Conservation (phyloP, 495 filamentous ascomycete genomes). For the Hypoxylon trugodes region DNA sequence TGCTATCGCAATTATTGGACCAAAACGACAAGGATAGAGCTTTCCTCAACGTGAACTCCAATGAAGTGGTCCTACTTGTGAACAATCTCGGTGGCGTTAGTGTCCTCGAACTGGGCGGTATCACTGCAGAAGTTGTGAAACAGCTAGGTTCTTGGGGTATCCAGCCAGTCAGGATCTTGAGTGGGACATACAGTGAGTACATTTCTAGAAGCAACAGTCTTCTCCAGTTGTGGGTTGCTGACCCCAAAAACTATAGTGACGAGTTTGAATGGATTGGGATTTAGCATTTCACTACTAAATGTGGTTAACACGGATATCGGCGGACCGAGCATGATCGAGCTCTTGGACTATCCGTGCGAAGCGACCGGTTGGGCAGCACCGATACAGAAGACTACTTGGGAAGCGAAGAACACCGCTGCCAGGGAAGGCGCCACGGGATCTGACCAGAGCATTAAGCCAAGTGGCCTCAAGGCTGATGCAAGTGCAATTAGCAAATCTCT, state of each 20-base stretch:
- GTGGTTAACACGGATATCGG: slow-evolving; percentile 82
- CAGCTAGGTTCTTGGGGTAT: slow-evolving; percentile 79
- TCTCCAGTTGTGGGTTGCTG: slow-evolving; percentile 24
- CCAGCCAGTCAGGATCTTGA: slow-evolving; percentile 72
- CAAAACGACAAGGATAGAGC: slow-evolving; percentile 79
- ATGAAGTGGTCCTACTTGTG: slow-evolving; percentile 77
- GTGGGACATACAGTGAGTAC: slow-evolving; percentile 64
- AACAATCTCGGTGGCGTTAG: slow-evolving; percentile 97
- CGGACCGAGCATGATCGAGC: slow-evolving; percentile 80
- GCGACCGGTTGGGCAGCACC: slow-evolving; percentile 85
- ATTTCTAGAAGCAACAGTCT: neutral
- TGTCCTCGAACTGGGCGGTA: slow-evolving; percentile 85
- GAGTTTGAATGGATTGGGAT: slow-evolving; percentile 90
- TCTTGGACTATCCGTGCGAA: slow-evolving; percentile 86
- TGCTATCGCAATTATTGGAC: slow-evolving; percentile 86
- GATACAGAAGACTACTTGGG: slow-evolving; percentile 69
- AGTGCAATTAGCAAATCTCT: slow-evolving; percentile 65
- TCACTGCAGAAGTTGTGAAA: slow-evolving; percentile 83
- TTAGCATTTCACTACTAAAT: slow-evolving; percentile 87
- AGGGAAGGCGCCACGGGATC: slow-evolving; percentile 50
- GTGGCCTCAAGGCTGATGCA: slow-evolving; percentile 74
- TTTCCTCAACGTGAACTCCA: slow-evolving; percentile 74
- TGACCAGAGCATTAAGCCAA: slow-evolving; percentile 63
- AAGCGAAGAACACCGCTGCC: slow-evolving; percentile 57
- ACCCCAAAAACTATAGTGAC: slow-evolving; percentile 67